Evolutionary conservation across 495 filamentous ascomycete species (phyloP), one percentile per base, ranked within the genome.

Genomic region (Evernia prunastri): DNA sequence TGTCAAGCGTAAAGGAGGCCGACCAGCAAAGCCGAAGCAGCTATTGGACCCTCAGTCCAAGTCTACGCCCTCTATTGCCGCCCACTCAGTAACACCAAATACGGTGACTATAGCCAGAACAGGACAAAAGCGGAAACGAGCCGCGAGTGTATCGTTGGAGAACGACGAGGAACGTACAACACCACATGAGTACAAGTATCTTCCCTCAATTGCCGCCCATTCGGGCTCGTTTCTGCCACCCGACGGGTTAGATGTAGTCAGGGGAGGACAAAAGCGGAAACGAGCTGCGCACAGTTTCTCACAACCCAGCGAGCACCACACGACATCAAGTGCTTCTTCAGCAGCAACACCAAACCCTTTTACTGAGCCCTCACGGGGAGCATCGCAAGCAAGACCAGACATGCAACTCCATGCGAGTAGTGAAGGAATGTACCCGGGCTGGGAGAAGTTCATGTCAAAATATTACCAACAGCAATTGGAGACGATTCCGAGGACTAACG

Each of bases 391-490:
- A 18, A 12, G 18, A 37, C 49, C 64, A 23, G 13, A 39, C 42
- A n/a, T 40, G 18, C 35, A n/a, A 33, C 8, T 15, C 36, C 20
- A 47, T n/a, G 23, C 27, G 18, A 7, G 40, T 47, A 49, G 3
- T 42, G 54, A 25, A 49, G 23, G 54, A 9, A 40, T 35, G 18
- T 43, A 53, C 49, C 47, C 49, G 4, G 42, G 43, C 43, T 59
- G 54, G 59, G 49, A 18, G 12, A 25, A 57, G 33, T 53, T 40
- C 0, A 39, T 64, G 47, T 37, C 43, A 49, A 61, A 66, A 35
- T 33, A 60, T 47, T 70, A 67, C 47, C 18, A 63, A 23, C n/a
- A 65, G 37, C 65, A 70, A 53, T 25, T 67, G 18, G 45, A 39
- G 1, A 39, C 54, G 20, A 67, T 70, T 6, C 9, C 33, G 17